These are phyloP conservation scores for Solanum etuberosum DNA, from an alignment of 257 asterid genomes.

Conservation along the genomic window DNA sequence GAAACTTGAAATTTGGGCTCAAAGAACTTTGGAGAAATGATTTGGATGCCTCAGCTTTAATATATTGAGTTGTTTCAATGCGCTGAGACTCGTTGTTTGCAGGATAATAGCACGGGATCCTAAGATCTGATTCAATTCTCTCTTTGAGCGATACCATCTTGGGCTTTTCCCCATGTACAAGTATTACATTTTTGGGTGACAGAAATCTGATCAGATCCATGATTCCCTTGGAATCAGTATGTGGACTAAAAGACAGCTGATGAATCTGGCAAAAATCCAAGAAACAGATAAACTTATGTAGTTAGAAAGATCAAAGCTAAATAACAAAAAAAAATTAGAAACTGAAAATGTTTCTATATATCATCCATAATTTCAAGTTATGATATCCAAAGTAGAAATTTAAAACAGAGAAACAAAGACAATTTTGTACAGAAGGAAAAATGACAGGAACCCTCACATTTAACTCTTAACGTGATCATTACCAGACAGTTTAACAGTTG, in stretches of 20 bases:
- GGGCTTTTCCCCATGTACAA: constrained; percentile 84
- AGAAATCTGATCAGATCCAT: constrained; percentile 81
- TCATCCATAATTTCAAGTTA: neutral
- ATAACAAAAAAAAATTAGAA: neutral
- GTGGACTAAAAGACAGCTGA: constrained; percentile 67
- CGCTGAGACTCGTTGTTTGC: constrained; percentile 55
- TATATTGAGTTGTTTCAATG: constrained; percentile 42
- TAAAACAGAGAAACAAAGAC: neutral
- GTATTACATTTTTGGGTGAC: constrained; percentile 74
- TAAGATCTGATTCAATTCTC: constrained; percentile 43
- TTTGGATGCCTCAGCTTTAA: constrained; percentile 51
- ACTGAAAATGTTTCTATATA: neutral
- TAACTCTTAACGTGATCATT: neutral
- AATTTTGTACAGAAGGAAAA: neutral
- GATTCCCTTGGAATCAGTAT: constrained; percentile 92
- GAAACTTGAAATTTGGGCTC: constrained; percentile 61
- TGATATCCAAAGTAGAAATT: neutral
- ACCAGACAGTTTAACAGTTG: neutral
- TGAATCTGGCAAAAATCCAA: constrained; percentile 21
- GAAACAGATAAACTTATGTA: neutral
- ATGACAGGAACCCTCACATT: neutral
- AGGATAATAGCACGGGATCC: constrained; percentile 51
- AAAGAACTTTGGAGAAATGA: constrained; percentile 42
- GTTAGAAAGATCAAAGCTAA: neutral
- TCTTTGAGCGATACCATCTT: constrained; percentile 54